A percentile compares a stretch with the other conserved stretches of the same genome.
These are phyloP conservation scores for Botrytis sinoallii DNA, from an alignment of 2,329 filamentous ascomycete genomes.

Conservation along the genomic window DNA sequence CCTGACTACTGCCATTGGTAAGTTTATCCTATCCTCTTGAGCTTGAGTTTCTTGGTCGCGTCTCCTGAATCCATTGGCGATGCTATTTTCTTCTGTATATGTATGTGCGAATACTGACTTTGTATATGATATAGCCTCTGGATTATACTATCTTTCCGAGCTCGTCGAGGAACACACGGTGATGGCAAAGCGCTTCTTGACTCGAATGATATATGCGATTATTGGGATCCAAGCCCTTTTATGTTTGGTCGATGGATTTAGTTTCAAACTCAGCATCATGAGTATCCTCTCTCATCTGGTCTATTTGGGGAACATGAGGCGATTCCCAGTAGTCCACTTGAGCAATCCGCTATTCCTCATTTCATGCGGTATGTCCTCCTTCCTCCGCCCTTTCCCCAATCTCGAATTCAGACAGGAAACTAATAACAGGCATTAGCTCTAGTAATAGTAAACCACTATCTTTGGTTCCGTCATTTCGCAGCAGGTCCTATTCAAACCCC, in stretches of 20 bases:
- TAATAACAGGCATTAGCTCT: conserved; percentile 53
- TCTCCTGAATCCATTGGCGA: neutral
- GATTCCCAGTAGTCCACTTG: conserved; percentile 75
- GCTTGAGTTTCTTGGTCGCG: neutral
- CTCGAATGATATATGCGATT: conserved; percentile 78
- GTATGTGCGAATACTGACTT: neutral
- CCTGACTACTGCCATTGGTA: conserved; percentile 89
- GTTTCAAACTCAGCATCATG: conserved; percentile 68
- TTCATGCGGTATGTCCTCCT: conserved; percentile 66
- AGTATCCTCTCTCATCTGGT: conserved; percentile 78
- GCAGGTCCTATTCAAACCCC: conserved; percentile 56
- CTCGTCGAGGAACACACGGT: conserved; percentile 98
- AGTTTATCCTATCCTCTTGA: conserved; percentile 25
- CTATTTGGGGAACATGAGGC: conserved; percentile 81
- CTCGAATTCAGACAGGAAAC: neutral
- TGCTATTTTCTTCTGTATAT: neutral
- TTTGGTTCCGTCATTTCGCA: conserved; percentile 95
- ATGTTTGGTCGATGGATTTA: conserved; percentile 80
- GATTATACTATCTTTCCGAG: conserved; percentile 96
- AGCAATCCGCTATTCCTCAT: conserved; percentile 81
- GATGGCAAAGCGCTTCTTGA: conserved; percentile 81
- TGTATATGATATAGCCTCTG: conserved; percentile 63
- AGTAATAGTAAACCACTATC: conserved; percentile 85
- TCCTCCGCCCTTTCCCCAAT: neutral
- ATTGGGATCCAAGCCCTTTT: conserved; percentile 73